Conservation (phyloP, 2,329 filamentous ascomycete species). For the Neospermospora avenae region DNA sequence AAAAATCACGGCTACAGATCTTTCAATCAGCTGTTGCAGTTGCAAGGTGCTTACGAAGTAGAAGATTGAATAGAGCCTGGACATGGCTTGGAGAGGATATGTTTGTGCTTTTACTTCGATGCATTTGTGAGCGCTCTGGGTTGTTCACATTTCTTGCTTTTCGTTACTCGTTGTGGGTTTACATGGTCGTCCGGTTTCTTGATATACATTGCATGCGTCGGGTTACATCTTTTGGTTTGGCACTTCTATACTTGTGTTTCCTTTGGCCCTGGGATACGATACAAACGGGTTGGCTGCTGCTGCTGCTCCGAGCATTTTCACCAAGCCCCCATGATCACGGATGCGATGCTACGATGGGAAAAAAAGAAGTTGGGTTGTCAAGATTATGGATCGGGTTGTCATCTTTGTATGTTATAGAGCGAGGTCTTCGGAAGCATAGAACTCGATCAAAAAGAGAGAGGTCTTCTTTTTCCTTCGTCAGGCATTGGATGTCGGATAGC, state of each 20-base stretch:
- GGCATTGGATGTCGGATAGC: neutral
- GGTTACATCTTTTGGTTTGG: neutral
- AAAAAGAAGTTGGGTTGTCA: neutral
- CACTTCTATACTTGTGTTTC: neutral
- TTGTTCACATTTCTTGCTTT: conserved; percentile 10
- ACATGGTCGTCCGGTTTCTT: conserved; percentile 13
- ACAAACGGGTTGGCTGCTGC: neutral
- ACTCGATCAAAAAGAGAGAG: neutral
- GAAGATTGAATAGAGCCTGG: conserved; percentile 1
- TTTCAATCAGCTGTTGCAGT: conserved; percentile 7
- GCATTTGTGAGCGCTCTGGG: conserved; percentile 32
- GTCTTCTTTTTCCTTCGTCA: neutral
- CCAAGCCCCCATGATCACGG: neutral
- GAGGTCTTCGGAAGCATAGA: too few species aligned
- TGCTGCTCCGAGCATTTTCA: neutral
- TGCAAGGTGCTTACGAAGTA: conserved; percentile 10
- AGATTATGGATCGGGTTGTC: neutral
- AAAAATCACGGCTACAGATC: conserved; percentile 4
- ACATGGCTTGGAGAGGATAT: conserved; percentile 17
- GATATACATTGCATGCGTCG: conserved; percentile 12
- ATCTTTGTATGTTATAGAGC: conserved; percentile 3
- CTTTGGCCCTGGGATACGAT: neutral
- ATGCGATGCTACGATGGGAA: neutral
- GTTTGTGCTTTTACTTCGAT: conserved; percentile 28
- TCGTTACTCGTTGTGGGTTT: conserved; percentile 1